Conservation (phyloP, 768 basidiomycete genomes). For the Chlorophyllum brunneum region DNA sequence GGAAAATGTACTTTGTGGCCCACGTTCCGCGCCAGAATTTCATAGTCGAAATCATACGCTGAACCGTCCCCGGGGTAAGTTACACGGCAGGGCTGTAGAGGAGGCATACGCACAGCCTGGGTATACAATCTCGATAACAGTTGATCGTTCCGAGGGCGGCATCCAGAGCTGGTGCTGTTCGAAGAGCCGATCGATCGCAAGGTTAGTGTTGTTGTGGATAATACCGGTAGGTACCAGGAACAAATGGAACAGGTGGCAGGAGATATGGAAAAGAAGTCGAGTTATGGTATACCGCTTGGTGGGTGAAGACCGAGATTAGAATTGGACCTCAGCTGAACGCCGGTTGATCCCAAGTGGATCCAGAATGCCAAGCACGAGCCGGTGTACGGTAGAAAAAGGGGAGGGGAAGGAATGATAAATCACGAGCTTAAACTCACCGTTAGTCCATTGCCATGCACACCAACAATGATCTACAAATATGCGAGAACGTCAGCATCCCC, state of each 20-base stretch:
- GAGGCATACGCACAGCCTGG: slow-evolving; percentile 40
- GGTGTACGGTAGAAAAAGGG: not conserved
- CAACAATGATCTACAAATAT: slow-evolving; percentile 19
- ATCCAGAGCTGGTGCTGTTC: slow-evolving; percentile 60
- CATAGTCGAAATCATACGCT: slow-evolving; percentile 39
- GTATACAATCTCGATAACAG: slow-evolving; percentile 69
- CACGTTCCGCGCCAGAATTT: slow-evolving; percentile 36
- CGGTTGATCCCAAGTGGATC: too few species aligned
- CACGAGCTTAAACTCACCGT: slow-evolving; percentile 26
- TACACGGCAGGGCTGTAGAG: not conserved
- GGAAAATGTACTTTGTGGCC: slow-evolving; percentile 32
- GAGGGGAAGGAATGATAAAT: not conserved
- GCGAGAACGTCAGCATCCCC: not conserved
- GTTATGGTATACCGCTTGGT: too few species aligned
- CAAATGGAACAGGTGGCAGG: not conserved
- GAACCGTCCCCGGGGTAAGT: not conserved
- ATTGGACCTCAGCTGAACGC: too few species aligned
- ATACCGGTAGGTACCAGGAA: not conserved
- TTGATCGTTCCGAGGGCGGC: slow-evolving; percentile 56
- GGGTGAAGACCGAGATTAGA: not conserved
- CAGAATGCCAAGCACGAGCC: too few species aligned
- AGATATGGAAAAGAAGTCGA: not conserved
- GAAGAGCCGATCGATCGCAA: not conserved
- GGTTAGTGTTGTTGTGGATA: not conserved
- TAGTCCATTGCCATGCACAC: slow-evolving; percentile 59